Percentiles rank a stretch among this genome's conserved stretches.
Conservation (phyloP, 495 filamentous ascomycete genomes). For the Aspergillus indologenus region DNA sequence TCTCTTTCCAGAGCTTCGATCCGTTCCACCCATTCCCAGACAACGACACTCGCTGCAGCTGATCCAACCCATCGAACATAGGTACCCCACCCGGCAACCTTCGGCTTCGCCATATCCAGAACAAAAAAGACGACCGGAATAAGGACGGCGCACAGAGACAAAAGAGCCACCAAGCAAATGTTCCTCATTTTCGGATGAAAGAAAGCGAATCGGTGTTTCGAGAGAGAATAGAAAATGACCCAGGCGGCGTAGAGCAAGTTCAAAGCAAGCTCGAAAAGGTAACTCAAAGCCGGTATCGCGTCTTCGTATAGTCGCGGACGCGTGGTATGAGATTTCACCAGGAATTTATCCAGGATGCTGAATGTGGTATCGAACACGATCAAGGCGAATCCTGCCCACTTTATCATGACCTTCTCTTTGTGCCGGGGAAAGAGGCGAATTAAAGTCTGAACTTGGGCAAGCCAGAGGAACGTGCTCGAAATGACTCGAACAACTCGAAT, state of each 20-base stretch:
- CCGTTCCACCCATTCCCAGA: constrained; percentile 99
- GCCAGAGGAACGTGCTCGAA: constrained; percentile 92
- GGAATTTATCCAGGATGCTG: constrained; percentile 81
- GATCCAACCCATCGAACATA: constrained; percentile 98
- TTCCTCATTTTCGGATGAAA: constrained; percentile 92
- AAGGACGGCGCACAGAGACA: constrained; percentile 76
- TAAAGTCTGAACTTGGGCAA: constrained; percentile 93
- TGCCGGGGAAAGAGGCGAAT: constrained; percentile 94
- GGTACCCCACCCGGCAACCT: constrained; percentile 91
- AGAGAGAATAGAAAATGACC: constrained; percentile 92
- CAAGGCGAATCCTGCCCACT: constrained; percentile 93
- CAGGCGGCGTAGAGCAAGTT: constrained; percentile 90
- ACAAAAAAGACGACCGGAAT: constrained; percentile 96
- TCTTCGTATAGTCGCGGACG: constrained; percentile 74
- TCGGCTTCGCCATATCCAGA: constrained; percentile 81
- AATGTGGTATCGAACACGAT: constrained; percentile 89
- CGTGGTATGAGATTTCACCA: constrained; percentile 53
- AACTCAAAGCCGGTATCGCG: constrained; percentile 88
- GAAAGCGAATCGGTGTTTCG: constrained; percentile 90
- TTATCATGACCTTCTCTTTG: constrained; percentile 96
- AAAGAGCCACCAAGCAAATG: constrained; percentile 76
- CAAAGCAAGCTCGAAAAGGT: constrained; percentile 87
- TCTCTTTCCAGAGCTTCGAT: constrained; percentile 95
- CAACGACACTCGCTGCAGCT: constrained; percentile 90
- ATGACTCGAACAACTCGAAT: constrained; percentile 86